A percentile compares a stretch with the other conserved stretches of the same genome.
These are phyloP conservation scores for Phytophthora idaei DNA, from an alignment of 352 stramenopile species.

Conservation along the genomic window DNA sequence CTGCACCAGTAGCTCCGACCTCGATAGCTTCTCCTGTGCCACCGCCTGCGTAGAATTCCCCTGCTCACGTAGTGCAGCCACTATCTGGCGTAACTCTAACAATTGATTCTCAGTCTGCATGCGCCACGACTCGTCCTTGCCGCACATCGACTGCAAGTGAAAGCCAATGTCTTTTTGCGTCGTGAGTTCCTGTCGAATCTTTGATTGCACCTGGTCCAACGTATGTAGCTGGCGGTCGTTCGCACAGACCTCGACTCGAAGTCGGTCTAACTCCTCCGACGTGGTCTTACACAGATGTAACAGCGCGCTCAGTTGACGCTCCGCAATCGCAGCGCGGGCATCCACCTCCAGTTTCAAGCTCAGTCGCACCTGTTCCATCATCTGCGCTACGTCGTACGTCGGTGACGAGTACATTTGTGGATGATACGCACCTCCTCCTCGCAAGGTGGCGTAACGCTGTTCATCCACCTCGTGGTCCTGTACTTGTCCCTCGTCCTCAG, in stretches of 20 bases:
- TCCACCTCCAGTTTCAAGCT: slow-evolving; percentile 88
- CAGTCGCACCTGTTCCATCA: slow-evolving; percentile 86
- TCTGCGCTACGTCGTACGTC: slow-evolving; percentile 79
- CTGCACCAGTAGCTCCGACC: slow-evolving; percentile 75
- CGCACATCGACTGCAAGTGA: slow-evolving; percentile 80
- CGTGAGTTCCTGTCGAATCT: slow-evolving; percentile 78
- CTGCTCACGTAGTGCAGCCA: slow-evolving; percentile 74
- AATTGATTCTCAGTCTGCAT: slow-evolving; percentile 86
- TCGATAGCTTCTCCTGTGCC: slow-evolving; percentile 78
- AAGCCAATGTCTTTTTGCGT: slow-evolving; percentile 85
- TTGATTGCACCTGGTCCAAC: slow-evolving; percentile 75
- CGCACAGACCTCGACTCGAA: slow-evolving; percentile 72
- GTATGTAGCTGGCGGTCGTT: slow-evolving; percentile 79
- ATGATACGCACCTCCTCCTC: slow-evolving; percentile 13
- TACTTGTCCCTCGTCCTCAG: slow-evolving; percentile 25
- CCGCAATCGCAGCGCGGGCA: slow-evolving; percentile 70
- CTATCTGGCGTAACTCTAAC: slow-evolving; percentile 75
- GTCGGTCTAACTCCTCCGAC: slow-evolving; percentile 73
- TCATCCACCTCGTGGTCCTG: slow-evolving; percentile 26
- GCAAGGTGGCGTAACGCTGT: slow-evolving; percentile 6
- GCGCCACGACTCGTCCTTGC: slow-evolving; percentile 87
- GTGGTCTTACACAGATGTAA: slow-evolving; percentile 76
- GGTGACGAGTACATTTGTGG: slow-evolving; percentile 67
- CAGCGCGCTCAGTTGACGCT: slow-evolving; percentile 78
- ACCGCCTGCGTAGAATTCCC: slow-evolving; percentile 62